phyloP scores from a whole-genome alignment of 805 yeast genomes.

The Sungouiella blattae region DNA sequence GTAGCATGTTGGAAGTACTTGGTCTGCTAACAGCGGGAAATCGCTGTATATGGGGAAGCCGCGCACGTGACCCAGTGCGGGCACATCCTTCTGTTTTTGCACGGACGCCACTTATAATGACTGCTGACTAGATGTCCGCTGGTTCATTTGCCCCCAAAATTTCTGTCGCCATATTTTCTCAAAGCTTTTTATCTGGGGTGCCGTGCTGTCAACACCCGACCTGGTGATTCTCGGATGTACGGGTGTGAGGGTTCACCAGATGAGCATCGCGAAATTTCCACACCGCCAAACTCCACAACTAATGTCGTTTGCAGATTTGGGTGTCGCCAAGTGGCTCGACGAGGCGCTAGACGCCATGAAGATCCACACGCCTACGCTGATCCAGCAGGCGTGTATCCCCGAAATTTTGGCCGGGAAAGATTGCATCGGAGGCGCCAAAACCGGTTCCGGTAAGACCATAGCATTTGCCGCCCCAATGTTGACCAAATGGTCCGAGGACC shows the following conservation, averaged over 20 bases:
- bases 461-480: constrained; percentile 98
- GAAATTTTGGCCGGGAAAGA: constrained; percentile 77
- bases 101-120: too few species aligned
- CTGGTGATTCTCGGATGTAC: too few species aligned
- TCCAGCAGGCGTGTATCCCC: constrained; percentile 88
- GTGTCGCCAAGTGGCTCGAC: constrained; percentile 80
- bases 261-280: constrained; percentile 13
- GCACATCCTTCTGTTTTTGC: too few species aligned
- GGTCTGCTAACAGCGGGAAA: too few species aligned
- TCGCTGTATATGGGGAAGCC: too few species aligned
- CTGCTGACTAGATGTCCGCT: too few species aligned
- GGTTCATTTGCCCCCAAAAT: too few species aligned
- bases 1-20: too few species aligned
- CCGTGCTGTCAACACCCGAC: too few species aligned
- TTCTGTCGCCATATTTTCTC: too few species aligned
- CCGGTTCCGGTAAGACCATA: constrained; percentile 97
- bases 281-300: neutral
- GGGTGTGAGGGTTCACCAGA: constrained; percentile 3
- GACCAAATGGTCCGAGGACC: constrained; percentile 92
- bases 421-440: constrained; percentile 97
- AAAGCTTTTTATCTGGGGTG: too few species aligned
- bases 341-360: constrained; percentile 82
- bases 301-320: constrained; percentile 57
- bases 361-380: constrained; percentile 77
- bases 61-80: too few species aligned